Evolutionary conservation across 169 alveolate species (phyloP).

Genomic region (Plasmodium falciparum): DNA sequence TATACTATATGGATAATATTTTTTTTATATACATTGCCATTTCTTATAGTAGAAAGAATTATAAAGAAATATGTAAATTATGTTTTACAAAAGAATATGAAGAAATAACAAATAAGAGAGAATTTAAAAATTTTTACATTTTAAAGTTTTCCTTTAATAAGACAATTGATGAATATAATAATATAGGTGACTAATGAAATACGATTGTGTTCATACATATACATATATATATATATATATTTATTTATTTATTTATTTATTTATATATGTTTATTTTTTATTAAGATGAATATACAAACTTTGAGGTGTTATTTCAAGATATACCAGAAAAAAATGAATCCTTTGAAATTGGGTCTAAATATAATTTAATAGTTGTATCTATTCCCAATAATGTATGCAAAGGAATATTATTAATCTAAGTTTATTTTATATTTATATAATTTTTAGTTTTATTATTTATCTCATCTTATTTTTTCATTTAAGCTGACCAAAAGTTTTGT

Average conservation of each 20-base stretch:
- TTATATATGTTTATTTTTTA: conserved; percentile 14
- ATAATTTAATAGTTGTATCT: conserved; percentile 68
- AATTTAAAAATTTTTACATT: conserved; percentile 49
- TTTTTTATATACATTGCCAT: too few relatives aligned
- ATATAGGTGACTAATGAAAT: conserved; percentile 27
- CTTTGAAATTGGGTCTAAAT: conserved; percentile 71
- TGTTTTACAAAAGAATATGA: conserved; percentile 60
- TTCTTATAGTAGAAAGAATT: conserved; percentile 25
- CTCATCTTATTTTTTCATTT: conserved; percentile 3
- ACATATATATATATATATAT: background rate
- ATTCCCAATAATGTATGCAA: conserved; percentile 47
- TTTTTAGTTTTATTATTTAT: background rate
- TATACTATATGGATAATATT: background rate
- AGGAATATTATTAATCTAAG: background rate
- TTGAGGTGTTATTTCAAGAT: conserved; percentile 65
- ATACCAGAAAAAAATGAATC: conserved; percentile 31
- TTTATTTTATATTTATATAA: background rate
- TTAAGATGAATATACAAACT: conserved; percentile 54
- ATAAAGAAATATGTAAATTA: conserved; percentile 31
- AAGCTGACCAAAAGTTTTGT: conserved; percentile 30
- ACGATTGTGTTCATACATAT: too few relatives aligned
- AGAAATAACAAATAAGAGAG: conserved; percentile 42
- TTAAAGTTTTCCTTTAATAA: conserved; percentile 56
- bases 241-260: background rate
- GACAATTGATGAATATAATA: conserved; percentile 45